phyloP scores from a whole-genome alignment of 116 monocot species.

The Zostera marina region DNA sequence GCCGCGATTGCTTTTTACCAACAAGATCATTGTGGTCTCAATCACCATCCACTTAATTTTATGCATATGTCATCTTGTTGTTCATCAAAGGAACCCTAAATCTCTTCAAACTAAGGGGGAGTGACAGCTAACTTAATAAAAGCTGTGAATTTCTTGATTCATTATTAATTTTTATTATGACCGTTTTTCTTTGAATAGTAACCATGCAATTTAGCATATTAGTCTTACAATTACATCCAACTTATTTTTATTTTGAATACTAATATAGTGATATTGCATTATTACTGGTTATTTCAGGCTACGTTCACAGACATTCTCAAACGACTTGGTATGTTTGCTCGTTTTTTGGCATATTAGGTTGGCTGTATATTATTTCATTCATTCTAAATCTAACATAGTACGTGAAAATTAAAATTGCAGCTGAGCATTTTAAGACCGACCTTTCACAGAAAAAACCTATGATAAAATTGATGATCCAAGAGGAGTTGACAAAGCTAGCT shows the following conservation, averaged over 20 bases:
- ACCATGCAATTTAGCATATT: too few relatives aligned
- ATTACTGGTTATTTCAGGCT: conserved; percentile 29
- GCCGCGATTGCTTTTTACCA: too few relatives aligned
- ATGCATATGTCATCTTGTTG: too few relatives aligned
- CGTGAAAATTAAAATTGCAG: conserved; percentile 8
- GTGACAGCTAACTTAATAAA: too few relatives aligned
- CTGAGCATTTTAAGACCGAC: conserved; percentile 37
- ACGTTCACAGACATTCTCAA: conserved; percentile 72
- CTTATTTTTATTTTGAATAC: background rate
- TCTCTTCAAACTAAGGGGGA: too few relatives aligned
- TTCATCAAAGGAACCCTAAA: too few relatives aligned
- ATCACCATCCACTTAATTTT: too few relatives aligned
- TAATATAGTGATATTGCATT: background rate
- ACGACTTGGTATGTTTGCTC: conserved; percentile 33
- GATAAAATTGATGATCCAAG: conserved; percentile 50
- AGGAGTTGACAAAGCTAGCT: conserved; percentile 36
- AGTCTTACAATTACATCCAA: background rate
- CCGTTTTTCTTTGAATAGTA: too few relatives aligned
- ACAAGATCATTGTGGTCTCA: too few relatives aligned
- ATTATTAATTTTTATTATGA: too few relatives aligned
- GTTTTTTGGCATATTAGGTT: background rate
- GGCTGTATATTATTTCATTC: background rate
- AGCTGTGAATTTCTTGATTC: too few relatives aligned
- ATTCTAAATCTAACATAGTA: background rate
- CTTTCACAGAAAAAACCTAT: conserved; percentile 34